phyloP scores from a whole-genome alignment of 257 asterid genomes.

The Paraleonurus japonicus region DNA sequence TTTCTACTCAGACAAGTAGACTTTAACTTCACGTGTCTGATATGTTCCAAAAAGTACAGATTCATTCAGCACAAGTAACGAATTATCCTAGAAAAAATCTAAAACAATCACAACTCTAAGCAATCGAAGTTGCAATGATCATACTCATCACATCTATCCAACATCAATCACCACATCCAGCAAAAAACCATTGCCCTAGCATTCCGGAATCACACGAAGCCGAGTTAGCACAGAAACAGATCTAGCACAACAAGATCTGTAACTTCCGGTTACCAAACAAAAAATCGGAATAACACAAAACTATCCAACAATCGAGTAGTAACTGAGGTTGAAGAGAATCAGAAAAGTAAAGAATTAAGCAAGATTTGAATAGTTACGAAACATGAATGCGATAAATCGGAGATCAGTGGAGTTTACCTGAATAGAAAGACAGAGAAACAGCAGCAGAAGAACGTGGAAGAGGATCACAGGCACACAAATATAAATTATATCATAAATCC shows the following conservation, averaged over 20 bases:
- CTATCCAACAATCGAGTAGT: constrained; percentile 11
- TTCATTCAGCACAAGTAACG: background rate
- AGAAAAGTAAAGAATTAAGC: background rate
- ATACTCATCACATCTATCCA: constrained; percentile 1
- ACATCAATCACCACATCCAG: constrained; percentile 17
- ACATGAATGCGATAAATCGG: background rate
- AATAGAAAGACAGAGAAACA: background rate
- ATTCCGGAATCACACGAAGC: background rate
- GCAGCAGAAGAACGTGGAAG: constrained; percentile 17
- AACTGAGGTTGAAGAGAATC: background rate
- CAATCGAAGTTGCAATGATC: background rate
- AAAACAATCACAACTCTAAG: background rate
- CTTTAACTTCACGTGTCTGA: constrained; percentile 4
- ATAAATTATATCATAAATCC: background rate
- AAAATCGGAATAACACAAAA: background rate
- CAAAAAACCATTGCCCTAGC: background rate
- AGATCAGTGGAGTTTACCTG: constrained; percentile 20
- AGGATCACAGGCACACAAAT: background rate
- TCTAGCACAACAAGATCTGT: constrained; percentile 22
- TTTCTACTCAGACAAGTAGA: constrained; percentile 3
- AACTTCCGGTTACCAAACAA: constrained; percentile 2
- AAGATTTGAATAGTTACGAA: background rate
- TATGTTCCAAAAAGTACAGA: background rate
- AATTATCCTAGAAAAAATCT: background rate
- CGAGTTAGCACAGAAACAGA: constrained; percentile 6